Evolutionary conservation across 108 stramenopile species (phyloP).

Genomic region (Fragilaria radians): DNA sequence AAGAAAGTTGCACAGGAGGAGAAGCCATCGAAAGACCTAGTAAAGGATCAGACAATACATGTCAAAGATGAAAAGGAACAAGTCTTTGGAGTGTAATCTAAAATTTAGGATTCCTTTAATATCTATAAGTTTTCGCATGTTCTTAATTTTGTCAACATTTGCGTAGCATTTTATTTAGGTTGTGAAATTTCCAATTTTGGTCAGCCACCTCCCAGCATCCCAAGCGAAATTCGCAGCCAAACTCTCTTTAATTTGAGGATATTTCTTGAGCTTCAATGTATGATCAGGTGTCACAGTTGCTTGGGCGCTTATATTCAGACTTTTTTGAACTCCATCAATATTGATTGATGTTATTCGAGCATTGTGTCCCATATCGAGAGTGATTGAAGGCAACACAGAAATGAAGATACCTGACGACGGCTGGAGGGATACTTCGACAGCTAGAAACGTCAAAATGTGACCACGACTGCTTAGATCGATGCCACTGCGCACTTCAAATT

Average conservation of each 20-base stretch:
- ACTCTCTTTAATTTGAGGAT: constrained; percentile 19
- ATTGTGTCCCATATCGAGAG: constrained; percentile 45
- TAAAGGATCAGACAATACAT: neutral
- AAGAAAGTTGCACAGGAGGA: no score
- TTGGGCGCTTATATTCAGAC: constrained; percentile 21
- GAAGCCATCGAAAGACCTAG: neutral
- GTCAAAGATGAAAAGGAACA: no score
- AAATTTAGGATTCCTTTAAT: no score
- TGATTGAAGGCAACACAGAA: constrained; percentile 31
- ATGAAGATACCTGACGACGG: constrained; percentile 29
- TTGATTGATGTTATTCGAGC: constrained; percentile 19
- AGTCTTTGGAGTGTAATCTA: no score
- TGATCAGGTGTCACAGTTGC: constrained; percentile 42
- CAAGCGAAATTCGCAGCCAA: constrained; percentile 23
- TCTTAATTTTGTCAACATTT: no score
- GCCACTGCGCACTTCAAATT: constrained; percentile 42
- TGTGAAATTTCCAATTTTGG: constrained; percentile 28
- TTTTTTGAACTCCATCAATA: constrained; percentile 20
- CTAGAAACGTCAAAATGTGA: constrained; percentile 41
- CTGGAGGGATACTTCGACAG: constrained; percentile 33
- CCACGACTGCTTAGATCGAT: constrained; percentile 24
- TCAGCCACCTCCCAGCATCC: constrained; percentile 42
- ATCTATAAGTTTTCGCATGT: no score
- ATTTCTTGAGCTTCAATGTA: constrained; percentile 19
- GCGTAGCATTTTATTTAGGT: no score